These are phyloP conservation scores for Stephanodiscus triporus DNA, from an alignment of 108 stramenopile genomes.

Conservation along the genomic window DNA sequence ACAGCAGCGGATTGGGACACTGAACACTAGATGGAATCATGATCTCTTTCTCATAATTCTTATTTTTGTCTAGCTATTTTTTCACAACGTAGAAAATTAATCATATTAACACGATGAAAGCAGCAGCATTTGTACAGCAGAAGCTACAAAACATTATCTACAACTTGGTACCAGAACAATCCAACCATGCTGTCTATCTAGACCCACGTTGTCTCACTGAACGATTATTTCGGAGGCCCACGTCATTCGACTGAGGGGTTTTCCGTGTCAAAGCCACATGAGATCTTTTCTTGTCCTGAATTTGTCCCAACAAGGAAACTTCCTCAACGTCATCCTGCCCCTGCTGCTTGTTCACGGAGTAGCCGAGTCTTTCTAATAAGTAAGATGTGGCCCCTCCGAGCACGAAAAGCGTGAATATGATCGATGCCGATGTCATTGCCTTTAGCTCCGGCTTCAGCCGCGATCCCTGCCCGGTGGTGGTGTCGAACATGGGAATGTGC, in stretches of 20 bases:
- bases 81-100: too few relatives aligned
- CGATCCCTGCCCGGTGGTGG: slow-evolving; percentile 77
- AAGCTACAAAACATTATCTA: too few relatives aligned
- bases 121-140: too few relatives aligned
- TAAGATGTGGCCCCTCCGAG: slow-evolving; percentile 83
- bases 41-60: too few relatives aligned
- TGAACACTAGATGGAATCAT: too few relatives aligned
- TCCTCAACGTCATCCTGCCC: slow-evolving; percentile 48
- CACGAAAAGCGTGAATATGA: slow-evolving; percentile 87
- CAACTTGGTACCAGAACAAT: neutral
- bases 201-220: slow-evolving; percentile 9
- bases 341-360: slow-evolving; percentile 28
- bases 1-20: too few relatives aligned
- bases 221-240: slow-evolving; percentile 2
- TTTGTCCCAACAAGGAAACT: slow-evolving; percentile 27
- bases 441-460: slow-evolving; percentile 86
- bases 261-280: neutral
- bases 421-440: slow-evolving; percentile 89
- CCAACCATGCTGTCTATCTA: neutral
- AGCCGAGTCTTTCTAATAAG: slow-evolving; percentile 74
- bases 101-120: too few relatives aligned
- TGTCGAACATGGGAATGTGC: slow-evolving; percentile 83
- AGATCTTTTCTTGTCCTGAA: slow-evolving; percentile 17
- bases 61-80: too few relatives aligned
- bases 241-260: slow-evolving; percentile 1